Conservation (phyloP, 2,329 filamentous ascomycete species). For the Sclerotinia subarctica region DNA sequence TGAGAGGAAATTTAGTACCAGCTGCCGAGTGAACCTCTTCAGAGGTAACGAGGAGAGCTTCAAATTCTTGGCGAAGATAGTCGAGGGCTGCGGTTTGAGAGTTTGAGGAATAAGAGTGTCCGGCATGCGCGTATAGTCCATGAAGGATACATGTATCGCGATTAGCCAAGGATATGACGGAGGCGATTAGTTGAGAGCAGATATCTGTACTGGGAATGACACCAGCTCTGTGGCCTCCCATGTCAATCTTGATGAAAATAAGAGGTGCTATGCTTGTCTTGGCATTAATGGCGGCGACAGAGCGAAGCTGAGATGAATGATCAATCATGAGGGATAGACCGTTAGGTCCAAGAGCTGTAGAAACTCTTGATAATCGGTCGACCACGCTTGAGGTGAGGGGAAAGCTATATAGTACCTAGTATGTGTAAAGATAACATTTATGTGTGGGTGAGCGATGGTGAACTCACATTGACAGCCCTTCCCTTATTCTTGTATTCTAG, state of each 20-base stretch:
- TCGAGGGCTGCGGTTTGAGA: constrained; percentile 57
- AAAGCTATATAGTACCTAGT: constrained; percentile 56
- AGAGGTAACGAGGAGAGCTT: constrained; percentile 49
- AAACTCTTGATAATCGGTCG: constrained; percentile 56
- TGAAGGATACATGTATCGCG: constrained; percentile 46
- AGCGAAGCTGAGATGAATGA: constrained; percentile 57
- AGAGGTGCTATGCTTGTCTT: constrained; percentile 48
- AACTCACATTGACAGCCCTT: constrained; percentile 56
- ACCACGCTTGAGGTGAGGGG: constrained; percentile 62
- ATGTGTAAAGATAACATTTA: constrained; percentile 13
- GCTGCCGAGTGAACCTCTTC: constrained; percentile 33
- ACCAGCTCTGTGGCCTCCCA: constrained; percentile 69
- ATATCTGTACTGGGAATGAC: constrained; percentile 50
- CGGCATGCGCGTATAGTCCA: constrained; percentile 72
- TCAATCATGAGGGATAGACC: constrained; percentile 67
- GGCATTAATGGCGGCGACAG: constrained; percentile 45
- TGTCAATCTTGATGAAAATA: constrained; percentile 72
- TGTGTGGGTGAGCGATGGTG: not conserved
- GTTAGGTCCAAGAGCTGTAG: constrained; percentile 51
- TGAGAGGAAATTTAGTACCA: constrained; percentile 37
- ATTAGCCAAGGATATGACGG: constrained; percentile 45
- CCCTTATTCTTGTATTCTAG: constrained; percentile 53
- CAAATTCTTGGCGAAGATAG: constrained; percentile 58
- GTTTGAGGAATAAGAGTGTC: constrained; percentile 62
- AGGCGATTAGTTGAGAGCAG: constrained; percentile 47